phyloP scores from a whole-genome alignment of 169 alveolate species.

The Neospora caninum region DNA sequence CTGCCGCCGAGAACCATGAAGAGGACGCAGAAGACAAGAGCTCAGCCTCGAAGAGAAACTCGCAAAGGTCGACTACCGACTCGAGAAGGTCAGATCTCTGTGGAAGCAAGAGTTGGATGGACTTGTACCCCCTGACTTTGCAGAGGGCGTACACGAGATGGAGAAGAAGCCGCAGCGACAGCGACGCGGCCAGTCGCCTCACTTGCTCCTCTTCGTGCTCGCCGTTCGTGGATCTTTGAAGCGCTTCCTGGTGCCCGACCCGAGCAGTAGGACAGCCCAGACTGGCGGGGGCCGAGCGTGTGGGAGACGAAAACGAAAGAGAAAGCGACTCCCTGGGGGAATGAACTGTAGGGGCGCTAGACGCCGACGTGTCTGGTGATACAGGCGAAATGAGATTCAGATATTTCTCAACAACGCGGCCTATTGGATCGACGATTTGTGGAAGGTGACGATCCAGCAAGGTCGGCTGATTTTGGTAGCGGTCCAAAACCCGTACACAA shows the following conservation, averaged over 20 bases:
- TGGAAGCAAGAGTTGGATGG: slow-evolving; percentile 29
- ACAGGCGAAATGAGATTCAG: background rate
- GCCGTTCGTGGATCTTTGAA: background rate
- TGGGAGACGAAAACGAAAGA: no score
- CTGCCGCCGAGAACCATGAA: background rate
- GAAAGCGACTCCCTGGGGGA: no score
- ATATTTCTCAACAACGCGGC: background rate
- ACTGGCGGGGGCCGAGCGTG: no score
- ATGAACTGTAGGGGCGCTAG: no score
- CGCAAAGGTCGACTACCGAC: background rate
- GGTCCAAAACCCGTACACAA: background rate
- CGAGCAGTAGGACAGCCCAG: no score
- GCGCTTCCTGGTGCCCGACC: no score
- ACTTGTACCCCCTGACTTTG: slow-evolving; percentile 28
- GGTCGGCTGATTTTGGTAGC: slow-evolving; percentile 8
- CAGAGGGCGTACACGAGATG: background rate
- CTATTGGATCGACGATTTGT: background rate
- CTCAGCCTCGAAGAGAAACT: slow-evolving; percentile 8
- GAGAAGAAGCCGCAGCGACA: slow-evolving; percentile 17
- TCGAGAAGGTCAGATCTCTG: slow-evolving; percentile 62
- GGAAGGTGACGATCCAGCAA: slow-evolving; percentile 1
- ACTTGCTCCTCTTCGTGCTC: background rate
- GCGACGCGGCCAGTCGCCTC: background rate
- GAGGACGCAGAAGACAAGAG: background rate
- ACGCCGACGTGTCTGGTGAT: background rate